Evolutionary conservation across 2,329 filamentous ascomycete genomes (phyloP).

Genomic region (Penicillium sp.): DNA sequence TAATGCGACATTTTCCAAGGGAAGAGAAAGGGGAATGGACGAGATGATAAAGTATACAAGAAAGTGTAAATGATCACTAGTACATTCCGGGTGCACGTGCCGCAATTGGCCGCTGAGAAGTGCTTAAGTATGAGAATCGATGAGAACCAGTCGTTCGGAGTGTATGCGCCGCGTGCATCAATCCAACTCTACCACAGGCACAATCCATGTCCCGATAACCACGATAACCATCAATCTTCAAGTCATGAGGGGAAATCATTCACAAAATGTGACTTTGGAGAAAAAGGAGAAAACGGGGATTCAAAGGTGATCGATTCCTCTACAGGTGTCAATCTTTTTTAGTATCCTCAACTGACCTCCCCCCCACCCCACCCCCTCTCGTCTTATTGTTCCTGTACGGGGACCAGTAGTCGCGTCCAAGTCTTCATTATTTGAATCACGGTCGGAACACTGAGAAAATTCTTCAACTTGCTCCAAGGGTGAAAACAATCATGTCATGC

Average conservation of each 20-base stretch:
- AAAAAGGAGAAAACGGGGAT: background rate
- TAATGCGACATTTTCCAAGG: constrained; percentile 3
- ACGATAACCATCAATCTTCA: background rate
- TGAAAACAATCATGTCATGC: constrained; percentile 1
- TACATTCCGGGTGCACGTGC: constrained; percentile 13
- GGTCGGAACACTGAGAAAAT: background rate
- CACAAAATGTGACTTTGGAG: background rate
- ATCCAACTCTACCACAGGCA: background rate
- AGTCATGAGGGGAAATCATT: background rate
- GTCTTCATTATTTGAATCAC: background rate
- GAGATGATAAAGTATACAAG: background rate
- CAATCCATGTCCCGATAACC: background rate
- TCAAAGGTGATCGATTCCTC: background rate
- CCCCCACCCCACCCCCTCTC: background rate
- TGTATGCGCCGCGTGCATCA: background rate
- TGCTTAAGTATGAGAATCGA: background rate
- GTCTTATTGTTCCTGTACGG: background rate
- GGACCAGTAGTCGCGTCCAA: no score
- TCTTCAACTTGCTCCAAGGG: background rate
- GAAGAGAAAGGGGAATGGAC: background rate
- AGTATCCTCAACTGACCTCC: background rate
- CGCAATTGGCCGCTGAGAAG: constrained; percentile 12
- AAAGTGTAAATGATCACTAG: background rate
- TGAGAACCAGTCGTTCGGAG: background rate
- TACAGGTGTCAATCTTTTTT: background rate